These are phyloP conservation scores for Microdochium trichocladiopsis DNA, from an alignment of 2,329 filamentous ascomycete species.

Conservation along the genomic window DNA sequence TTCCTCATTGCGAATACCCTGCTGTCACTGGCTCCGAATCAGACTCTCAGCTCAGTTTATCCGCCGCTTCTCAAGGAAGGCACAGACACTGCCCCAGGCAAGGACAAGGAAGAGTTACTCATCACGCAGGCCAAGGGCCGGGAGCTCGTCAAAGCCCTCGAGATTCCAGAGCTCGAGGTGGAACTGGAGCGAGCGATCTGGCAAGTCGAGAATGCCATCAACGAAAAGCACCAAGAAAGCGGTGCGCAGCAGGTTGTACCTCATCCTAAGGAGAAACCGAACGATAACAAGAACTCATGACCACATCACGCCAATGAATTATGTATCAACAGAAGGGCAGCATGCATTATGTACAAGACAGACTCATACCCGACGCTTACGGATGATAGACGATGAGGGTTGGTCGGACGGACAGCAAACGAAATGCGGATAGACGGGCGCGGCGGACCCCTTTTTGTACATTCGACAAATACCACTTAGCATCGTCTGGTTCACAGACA, in stretches of 20 bases:
- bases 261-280: not conserved
- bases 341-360: not conserved
- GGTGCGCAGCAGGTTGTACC: not conserved
- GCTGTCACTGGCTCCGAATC: constrained; percentile 57
- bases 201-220: constrained; percentile 55
- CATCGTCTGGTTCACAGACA: too few species aligned
- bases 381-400: not conserved
- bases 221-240: constrained; percentile 13
- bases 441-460: too few species aligned
- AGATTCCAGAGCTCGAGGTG: constrained; percentile 62
- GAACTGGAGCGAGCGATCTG: constrained; percentile 71
- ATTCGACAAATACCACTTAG: too few species aligned
- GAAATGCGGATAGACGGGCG: too few species aligned
- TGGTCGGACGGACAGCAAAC: too few species aligned
- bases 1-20: constrained; percentile 72
- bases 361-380: not conserved
- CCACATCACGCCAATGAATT: not conserved
- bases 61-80: constrained; percentile 11
- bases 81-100: constrained; percentile 11
- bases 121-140: constrained; percentile 46
- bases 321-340: not conserved
- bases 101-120: constrained; percentile 37
- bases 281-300: not conserved
- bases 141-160: constrained; percentile 52
- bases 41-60: constrained; percentile 70